Base-by-base conservation (phyloP, 805 yeast genomes). In the Cyberlindnera veronae region DNA sequence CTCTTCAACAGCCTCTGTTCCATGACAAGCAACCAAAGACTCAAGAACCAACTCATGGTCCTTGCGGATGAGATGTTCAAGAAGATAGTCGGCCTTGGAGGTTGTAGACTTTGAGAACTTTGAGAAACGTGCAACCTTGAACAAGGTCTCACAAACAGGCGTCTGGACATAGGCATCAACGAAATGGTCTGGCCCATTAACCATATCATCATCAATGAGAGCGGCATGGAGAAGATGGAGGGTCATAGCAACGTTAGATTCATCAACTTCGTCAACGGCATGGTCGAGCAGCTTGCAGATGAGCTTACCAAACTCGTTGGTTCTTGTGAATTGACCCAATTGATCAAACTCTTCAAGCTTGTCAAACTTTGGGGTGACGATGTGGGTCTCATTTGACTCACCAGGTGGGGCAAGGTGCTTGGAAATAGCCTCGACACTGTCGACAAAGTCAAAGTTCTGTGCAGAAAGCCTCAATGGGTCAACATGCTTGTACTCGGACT, bases 151-250 rank as follows among this genome's bases (percentile, higher is more conserved):
- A 53, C 80, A 66, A 8, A 47, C 41, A 2, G 39, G 39, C 3
- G 30, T 32, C 18, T 65, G 62, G n/a, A 75, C 58, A 45, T 74
- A 79, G 3, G 62, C 51, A n/a, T 69, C 71, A 23, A 71, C 66
- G 18, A 72, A 48, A 31, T 71, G 63, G 2, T 54, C 40, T 9
- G 55, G 41, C 1, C 78, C 81, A 46, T 67, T 58, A 3, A 64
- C 47, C 20, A 49, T 33, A 9, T 72, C 79, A 38, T 71, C 71
- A 53, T 79, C 83, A 21, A 64, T 52, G 15, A 84, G 53, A 7
- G 81, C 66, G 6, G 85, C 90, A 62, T 84, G 88, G 3, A 82
- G 48, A 36, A 85, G 66, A 56, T 84, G 93, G 28, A 85, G 66
- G n/a, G 81, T 53, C 31, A 76, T 78, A 14, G 78, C 74, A 26